Evolutionary conservation across 352 stramenopile species (phyloP), one percentile per base, ranked within the genome.

Genomic region (Globisporangium parvum): DNA sequence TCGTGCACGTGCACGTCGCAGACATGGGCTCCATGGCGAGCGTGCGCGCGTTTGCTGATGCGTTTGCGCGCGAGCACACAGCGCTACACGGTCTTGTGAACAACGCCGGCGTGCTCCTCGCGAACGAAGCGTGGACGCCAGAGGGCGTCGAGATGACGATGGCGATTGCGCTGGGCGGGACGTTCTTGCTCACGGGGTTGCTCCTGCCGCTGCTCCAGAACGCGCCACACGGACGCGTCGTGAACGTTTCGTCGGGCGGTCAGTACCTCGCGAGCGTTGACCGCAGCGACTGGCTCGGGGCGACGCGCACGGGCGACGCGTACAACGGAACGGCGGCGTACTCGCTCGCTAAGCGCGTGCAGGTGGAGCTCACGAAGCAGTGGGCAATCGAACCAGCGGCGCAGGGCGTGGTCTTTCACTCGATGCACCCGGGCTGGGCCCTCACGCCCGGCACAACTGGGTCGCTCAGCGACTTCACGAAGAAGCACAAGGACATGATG

Each of bases 381-480:
- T 84, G 70, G 67, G 69, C 67, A 17, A 62, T 55, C 23, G 59
- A 72, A 35, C 68, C 70, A 15, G 57, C 52, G 8, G 59, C 59
- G 8, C 47, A 65, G 11, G 70, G 64, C 23, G 71, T 84, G 47
- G 41, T 71, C 41, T 84, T 84, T 51, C 67, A 80, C 47, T 59
- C 63, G 28, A 79, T 84, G 70, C 72, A 84, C 47, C 71, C 73
- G 8, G 73, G 73, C 1, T 80, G 73, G 73, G 70, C 71, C 23
- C 64, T 58, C 40, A 84, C 73, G 35, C 71, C 69, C 1, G 71
- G 71, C n/a, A 70, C 72, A 26, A 60, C 52, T 23, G 50, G 61
- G 8, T 72, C 71, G 8, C 59, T 84, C 21, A 58, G 66, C 28
- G 63, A 70, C 47, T 84, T 84, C 44, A 51, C 61, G 6, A 63